Percentiles rank a stretch among this genome's conserved stretches.
These are phyloP conservation scores for Eucalyptus melliodora DNA, from an alignment of 345 rosid species.

Conservation along the genomic window DNA sequence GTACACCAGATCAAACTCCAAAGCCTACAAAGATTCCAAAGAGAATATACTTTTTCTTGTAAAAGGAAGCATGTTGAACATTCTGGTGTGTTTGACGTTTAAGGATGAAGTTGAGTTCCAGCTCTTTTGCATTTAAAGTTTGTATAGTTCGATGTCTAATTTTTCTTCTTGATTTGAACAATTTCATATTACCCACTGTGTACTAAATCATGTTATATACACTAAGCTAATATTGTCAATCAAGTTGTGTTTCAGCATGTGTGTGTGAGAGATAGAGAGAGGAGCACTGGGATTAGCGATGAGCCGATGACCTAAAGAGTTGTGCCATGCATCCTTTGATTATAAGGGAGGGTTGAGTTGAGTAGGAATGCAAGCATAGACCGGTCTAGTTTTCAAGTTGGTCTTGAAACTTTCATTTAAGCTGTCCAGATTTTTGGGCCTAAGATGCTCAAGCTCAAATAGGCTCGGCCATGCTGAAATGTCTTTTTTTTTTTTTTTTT, in stretches of 20 bases:
- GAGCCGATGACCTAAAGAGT: neutral
- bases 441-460: neutral
- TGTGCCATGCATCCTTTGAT: neutral
- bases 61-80: neutral
- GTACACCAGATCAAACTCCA: neutral
- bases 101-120: neutral
- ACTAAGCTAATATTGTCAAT: neutral
- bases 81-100: neutral
- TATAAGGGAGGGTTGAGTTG: neutral
- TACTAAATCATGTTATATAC: neutral
- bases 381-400: neutral
- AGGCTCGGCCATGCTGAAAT: neutral
- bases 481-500: neutral
- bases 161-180: neutral
- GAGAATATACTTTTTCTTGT: neutral
- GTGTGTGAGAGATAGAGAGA: neutral
- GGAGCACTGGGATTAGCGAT: accelerated
- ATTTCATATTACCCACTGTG: neutral
- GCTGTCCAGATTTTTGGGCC: neutral
- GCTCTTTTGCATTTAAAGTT: neutral
- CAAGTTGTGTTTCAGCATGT: neutral
- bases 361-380: neutral
- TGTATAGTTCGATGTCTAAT: neutral
- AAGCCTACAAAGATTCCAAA: neutral
- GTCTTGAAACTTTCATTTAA: neutral